These are phyloP conservation scores for Diutina siamensis DNA, from an alignment of 1,139 yeast genomes.

Conservation along the genomic window DNA sequence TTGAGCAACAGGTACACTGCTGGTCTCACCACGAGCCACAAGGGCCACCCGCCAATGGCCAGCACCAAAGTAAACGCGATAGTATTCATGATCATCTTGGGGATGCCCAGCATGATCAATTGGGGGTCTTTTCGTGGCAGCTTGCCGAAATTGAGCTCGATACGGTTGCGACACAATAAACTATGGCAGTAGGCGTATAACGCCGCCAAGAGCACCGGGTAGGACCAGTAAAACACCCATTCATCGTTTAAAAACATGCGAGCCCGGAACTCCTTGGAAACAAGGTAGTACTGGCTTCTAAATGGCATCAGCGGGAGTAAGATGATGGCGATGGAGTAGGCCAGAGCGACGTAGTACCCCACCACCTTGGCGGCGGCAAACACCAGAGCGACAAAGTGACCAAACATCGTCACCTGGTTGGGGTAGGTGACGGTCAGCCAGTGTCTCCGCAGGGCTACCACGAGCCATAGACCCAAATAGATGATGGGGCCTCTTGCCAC, in stretches of 20 bases:
- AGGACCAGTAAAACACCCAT: conserved; percentile 42
- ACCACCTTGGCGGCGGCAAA: conserved; percentile 25
- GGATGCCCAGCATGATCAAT: conserved; percentile 10
- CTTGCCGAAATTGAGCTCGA: conserved; percentile 37
- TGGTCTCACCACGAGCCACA: conserved; percentile 34
- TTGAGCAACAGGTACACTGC: conserved; percentile 30
- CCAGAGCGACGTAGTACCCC: conserved; percentile 27
- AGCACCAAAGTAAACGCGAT: conserved; percentile 21
- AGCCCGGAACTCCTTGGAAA: conserved; percentile 38
- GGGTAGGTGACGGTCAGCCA: conserved; percentile 41
- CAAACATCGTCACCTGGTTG: conserved; percentile 36
- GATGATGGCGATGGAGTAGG: conserved; percentile 21
- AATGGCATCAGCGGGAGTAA: conserved; percentile 21
- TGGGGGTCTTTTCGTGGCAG: conserved; percentile 9
- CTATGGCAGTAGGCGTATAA: conserved; percentile 45
- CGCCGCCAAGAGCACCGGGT: conserved; percentile 27
- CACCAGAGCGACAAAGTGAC: conserved; percentile 34
- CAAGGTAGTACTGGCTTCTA: conserved; percentile 19
- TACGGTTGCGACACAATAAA: conserved; percentile 47
- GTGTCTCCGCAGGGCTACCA: conserved; percentile 38
- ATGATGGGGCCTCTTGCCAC: conserved; percentile 22
- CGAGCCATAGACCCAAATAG: conserved; percentile 24
- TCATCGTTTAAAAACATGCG: conserved; percentile 52
- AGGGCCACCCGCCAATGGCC: conserved; percentile 28
- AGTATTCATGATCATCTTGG: conserved; percentile 26